These are phyloP conservation scores for Tubosaeta sp. DNA, from an alignment of 768 basidiomycete species.

Conservation along the genomic window DNA sequence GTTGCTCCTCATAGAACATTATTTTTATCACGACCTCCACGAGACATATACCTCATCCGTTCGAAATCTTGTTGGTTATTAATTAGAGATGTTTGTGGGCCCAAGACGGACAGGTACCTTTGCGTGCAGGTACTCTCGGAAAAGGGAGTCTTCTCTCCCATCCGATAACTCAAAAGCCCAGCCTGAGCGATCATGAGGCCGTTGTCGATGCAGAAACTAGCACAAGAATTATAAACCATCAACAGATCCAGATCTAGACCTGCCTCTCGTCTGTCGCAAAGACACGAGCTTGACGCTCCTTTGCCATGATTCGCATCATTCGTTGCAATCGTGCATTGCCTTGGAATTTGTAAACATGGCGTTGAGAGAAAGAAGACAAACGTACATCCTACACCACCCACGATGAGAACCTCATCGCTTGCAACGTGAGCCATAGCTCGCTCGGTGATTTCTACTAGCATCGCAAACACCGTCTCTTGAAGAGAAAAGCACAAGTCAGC, in stretches of 20 bases:
- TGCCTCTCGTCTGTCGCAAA: conserved; percentile 97
- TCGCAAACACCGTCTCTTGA: conserved; percentile 95
- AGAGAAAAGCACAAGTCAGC: conserved; percentile 97
- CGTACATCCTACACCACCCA: conserved; percentile 99
- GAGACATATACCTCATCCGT: conserved; percentile 92
- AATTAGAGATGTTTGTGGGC: conserved; percentile 7
- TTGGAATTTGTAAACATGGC: conserved; percentile 27
- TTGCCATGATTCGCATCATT: conserved; percentile 99
- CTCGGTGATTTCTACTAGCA: conserved; percentile 99
- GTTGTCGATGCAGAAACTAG: conserved; percentile 98
- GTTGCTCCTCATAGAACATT: neutral
- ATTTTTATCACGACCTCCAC: conserved; percentile 54
- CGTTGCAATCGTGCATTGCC: conserved; percentile 92
- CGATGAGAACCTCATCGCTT: conserved; percentile 93
- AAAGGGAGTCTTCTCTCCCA: conserved; percentile 80
- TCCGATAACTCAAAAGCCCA: conserved; percentile 84
- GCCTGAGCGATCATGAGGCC: conserved; percentile 99
- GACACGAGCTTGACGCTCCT: conserved; percentile 80
- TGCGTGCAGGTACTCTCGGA: conserved; percentile 87
- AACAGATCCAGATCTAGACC: conserved; percentile 13
- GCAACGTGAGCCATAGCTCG: conserved; percentile 99
- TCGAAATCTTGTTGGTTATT: conserved; percentile 59
- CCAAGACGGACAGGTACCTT: conserved; percentile 42
- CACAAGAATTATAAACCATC: neutral
- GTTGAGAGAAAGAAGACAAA: conserved; percentile 10